Base-by-base conservation (phyloP, 495 filamentous ascomycete genomes). In the Aspergillus carlsbadensis region DNA sequence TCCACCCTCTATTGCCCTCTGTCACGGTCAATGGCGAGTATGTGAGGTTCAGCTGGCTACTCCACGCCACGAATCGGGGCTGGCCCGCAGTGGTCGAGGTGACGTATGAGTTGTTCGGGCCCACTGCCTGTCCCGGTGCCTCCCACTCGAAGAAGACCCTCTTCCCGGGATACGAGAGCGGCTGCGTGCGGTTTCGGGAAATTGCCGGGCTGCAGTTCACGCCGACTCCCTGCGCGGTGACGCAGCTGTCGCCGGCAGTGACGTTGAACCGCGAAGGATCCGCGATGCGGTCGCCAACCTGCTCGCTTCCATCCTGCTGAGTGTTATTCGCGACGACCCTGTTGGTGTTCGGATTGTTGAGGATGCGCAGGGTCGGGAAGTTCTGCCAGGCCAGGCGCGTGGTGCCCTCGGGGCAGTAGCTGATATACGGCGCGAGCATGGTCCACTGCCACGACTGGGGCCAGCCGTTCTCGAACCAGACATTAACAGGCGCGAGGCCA, bases 361-460 rank as follows among this genome's bases (percentile, higher is more conserved):
- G 71, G 57, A 96, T 83, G 57, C 76, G 69, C 5, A 96, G 78
- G 0, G 78, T 79, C 0, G 91, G 92, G 77, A 91, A 96, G 73
- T 96, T 96, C 67, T 96, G 88, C 91, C 91, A 96, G 10, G 84
- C 77, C 34, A 96, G 75, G 5, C 88, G 82, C 4, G 90, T 96
- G 60, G 86, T 83, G 61, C 87, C 85, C 47, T 68, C 68, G 0
- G 91, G 90, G 67, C 92, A 96, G 11, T 78, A 84, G 44, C 82
- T 86, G 70, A 96, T 92, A 68, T 90, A 92, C 0, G 89, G 92
- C 0, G 92, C 90, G 33, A 96, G 78, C 10, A 90, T 78, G 0
- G 90, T 86, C 92, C 92, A 96, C 2, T 87, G 83, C 89, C 92
- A 95, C 0, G 86, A 89, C 66, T 96, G 91, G 0, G 90, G 90